Base-by-base conservation (phyloP, 2,329 filamentous ascomycete genomes). In the Cercospora janseana region DNA sequence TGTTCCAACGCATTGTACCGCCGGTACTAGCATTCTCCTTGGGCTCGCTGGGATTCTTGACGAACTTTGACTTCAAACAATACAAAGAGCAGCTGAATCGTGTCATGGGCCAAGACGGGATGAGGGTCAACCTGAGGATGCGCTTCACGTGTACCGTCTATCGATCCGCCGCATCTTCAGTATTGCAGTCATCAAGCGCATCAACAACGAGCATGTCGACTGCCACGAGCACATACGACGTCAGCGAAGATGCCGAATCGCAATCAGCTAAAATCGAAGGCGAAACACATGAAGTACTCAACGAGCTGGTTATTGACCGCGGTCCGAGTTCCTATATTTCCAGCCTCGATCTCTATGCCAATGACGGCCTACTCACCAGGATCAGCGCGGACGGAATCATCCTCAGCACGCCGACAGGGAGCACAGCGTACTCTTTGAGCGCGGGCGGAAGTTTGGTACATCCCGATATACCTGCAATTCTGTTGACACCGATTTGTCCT, bases 91-190 rank as follows among this genome's bases (percentile, higher is more conserved):
- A 95, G 64, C 79, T 98, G 26, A 86, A 88, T 70, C 85, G 83
- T 46, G 81, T 97, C 60, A 95, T 98, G 90, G 90, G 90, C 54
- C 88, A 94, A 50, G 82, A 87, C 1, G 93, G 93, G 49, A 97
- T 98, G 92, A 86, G 92, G 46, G 92, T 97, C 54, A 97, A 95
- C 66, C 77, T 98, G 60, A 89, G 93, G 60, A 98, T 98, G 93
- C 87, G 93, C 55, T 98, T 98, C 70, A 98, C 93, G 12, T 97
- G 92, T 73, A 97, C 93, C 0, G 91, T 98, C 6, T 96, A 92
- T 74, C 86, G 92, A 35, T 82, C 79, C 23, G 70, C 73, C 3
- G 68, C 59, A 12, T 60, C 60, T 10, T 66, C 68, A 42, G 62
- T 67, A 29, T 38, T 53, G 13, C 28, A 54, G 12, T 56, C 58